Evolutionary conservation across 106 monocot genomes (phyloP).

Genomic region (Dendrobium officinale): DNA sequence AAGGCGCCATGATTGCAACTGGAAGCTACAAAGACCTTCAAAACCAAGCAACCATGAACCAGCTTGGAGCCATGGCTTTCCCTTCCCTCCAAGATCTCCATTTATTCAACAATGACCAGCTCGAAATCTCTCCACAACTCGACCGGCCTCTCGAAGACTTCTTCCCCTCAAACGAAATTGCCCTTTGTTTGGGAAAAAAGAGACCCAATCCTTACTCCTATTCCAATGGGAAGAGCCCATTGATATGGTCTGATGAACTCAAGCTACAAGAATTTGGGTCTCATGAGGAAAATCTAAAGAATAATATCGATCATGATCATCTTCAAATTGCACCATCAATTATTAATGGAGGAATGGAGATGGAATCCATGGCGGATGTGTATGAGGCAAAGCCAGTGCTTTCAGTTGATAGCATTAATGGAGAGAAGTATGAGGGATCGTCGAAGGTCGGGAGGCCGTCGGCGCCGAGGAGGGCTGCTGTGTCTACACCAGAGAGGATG

Average conservation of each 20-base stretch:
- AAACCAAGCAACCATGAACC: constrained; percentile 13
- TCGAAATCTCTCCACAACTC: constrained; percentile 34
- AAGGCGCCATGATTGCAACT: constrained; percentile 23
- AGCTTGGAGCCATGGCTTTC: constrained; percentile 23
- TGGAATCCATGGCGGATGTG: constrained; percentile 19
- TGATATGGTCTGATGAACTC: constrained; percentile 54
- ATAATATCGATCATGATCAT: constrained; percentile 9
- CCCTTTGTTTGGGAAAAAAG: constrained; percentile 33
- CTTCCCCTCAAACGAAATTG: constrained; percentile 8
- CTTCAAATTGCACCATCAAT: constrained; percentile 9
- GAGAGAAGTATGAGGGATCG: constrained; percentile 3
- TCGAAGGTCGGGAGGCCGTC: constrained; percentile 54
- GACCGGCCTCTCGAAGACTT: constrained; percentile 17
- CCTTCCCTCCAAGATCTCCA: constrained; percentile 85
- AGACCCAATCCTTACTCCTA: constrained; percentile 20
- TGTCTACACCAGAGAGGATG: constrained; percentile 25
- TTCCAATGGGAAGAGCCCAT: constrained; percentile 38
- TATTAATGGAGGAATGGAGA: constrained; percentile 9
- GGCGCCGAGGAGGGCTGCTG: constrained; percentile 19
- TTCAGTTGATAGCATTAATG: no score
- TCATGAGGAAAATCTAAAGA: constrained; percentile 17
- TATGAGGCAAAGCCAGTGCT: constrained; percentile 35
- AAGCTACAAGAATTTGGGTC: constrained; percentile 21
- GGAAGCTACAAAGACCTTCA: constrained; percentile 22
- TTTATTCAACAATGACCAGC: constrained; percentile 35